Percentiles rank a stretch among this genome's conserved stretches.
phyloP scores from a whole-genome alignment of 1,284 basidiomycete species.

The Sporisorium scitamineum region DNA sequence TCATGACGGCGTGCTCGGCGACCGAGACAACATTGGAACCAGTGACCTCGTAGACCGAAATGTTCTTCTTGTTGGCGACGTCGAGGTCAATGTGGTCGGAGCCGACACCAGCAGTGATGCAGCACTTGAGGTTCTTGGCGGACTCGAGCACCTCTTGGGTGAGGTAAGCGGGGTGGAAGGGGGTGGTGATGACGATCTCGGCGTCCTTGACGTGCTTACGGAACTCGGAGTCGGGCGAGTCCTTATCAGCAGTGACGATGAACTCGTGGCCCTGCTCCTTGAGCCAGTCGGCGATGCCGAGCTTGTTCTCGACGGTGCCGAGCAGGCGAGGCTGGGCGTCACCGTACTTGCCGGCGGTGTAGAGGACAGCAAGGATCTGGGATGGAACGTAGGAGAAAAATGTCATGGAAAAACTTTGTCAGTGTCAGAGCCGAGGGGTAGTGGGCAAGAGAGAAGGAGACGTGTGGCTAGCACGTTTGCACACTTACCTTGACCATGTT shows the following conservation, averaged over 20 bases:
- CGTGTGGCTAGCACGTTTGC: neutral
- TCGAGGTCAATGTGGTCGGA: constrained; percentile 89
- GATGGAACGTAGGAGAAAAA: neutral
- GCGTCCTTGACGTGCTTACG: constrained; percentile 85
- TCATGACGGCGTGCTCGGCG: constrained; percentile 88
- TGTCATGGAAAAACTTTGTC: neutral
- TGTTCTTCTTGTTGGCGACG: constrained; percentile 82
- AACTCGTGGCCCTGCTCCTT: constrained; percentile 80
- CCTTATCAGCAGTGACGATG: constrained; percentile 79
- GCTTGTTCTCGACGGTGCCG: constrained; percentile 86
- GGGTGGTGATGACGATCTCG: constrained; percentile 78
- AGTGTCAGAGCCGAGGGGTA: neutral
- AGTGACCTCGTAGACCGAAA: constrained; percentile 81
- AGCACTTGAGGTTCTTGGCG: constrained; percentile 91
- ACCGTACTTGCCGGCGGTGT: constrained; percentile 79
- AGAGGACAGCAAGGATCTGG: constrained; percentile 83
- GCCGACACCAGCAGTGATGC: constrained; percentile 92
- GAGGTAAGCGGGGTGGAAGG: constrained; percentile 85
- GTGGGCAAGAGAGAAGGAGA: no score
- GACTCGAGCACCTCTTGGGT: constrained; percentile 81
- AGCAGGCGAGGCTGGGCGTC: constrained; percentile 84
- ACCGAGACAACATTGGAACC: constrained; percentile 82
- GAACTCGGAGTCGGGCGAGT: constrained; percentile 85
- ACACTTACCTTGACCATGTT: constrained; percentile 55
- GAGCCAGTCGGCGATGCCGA: constrained; percentile 66